These are phyloP conservation scores for Fragaria vesca DNA, from an alignment of 306 rosid genomes.

Conservation along the genomic window DNA sequence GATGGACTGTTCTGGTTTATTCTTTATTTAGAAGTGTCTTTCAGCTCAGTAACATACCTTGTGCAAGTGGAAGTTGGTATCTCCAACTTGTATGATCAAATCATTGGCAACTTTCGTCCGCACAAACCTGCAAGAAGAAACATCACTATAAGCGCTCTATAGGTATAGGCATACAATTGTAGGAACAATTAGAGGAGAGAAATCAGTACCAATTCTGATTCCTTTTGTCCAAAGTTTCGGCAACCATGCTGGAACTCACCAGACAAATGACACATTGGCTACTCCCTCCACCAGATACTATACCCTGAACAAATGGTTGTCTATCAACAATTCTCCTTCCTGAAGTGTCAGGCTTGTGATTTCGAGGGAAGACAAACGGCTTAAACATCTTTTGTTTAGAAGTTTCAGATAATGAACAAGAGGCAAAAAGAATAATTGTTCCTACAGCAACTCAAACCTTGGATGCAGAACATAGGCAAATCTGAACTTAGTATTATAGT, in stretches of 20 bases:
- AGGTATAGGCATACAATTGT: background rate
- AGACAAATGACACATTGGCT: constrained; percentile 48
- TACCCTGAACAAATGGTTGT: constrained; percentile 25
- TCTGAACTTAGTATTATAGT: constrained; percentile 5
- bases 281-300: constrained; percentile 31
- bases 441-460: background rate
- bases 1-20: background rate
- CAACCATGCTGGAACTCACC: constrained; percentile 38
- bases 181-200: background rate
- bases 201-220: constrained; percentile 53
- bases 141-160: too few species aligned
- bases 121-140: constrained; percentile 52
- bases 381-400: constrained; percentile 27
- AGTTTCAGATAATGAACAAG: background rate
- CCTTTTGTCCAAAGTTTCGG: constrained; percentile 52
- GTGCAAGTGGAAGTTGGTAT: constrained; percentile 71
- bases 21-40: background rate
- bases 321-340: constrained; percentile 32
- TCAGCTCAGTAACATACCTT: constrained; percentile 49
- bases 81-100: constrained; percentile 64
- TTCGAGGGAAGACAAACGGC: constrained; percentile 23
- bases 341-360: constrained; percentile 25
- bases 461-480: background rate
- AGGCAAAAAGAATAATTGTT: background rate
- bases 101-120: constrained; percentile 39